Evolutionary conservation across 2,329 filamentous ascomycete genomes (phyloP).

Genomic region (Trichoderma sp.): DNA sequence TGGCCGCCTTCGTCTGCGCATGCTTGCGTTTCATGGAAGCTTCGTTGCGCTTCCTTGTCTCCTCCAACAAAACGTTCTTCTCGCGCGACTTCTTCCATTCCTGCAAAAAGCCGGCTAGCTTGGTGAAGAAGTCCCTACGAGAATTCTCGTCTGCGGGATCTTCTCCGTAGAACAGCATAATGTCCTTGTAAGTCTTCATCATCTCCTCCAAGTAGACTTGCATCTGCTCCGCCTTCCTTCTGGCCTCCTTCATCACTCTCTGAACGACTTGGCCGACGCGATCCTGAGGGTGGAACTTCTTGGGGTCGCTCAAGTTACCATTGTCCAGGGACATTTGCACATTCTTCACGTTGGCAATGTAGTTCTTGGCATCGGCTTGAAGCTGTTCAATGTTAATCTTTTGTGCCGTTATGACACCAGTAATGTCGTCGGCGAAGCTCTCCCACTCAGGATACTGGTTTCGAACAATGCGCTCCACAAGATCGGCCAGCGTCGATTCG

Average conservation of each 20-base stretch:
- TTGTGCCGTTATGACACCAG: conserved; percentile 71
- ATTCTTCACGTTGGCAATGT: conserved; percentile 93
- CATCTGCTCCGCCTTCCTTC: conserved; percentile 95
- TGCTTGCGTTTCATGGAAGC: conserved; percentile 89
- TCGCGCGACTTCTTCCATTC: conserved; percentile 97
- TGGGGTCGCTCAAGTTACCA: conserved; percentile 91
- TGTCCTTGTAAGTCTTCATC: conserved; percentile 86
- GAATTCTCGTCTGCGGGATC: conserved; percentile 88
- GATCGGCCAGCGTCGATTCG: conserved; percentile 89
- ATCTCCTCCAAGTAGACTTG: conserved; percentile 91
- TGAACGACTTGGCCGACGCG: conserved; percentile 89
- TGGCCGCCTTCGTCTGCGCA: conserved; percentile 59
- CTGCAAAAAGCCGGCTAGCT: conserved; percentile 81
- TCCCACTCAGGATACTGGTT: conserved; percentile 98
- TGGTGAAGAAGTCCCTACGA: conserved; percentile 91
- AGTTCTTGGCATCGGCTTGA: conserved; percentile 79
- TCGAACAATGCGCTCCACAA: conserved; percentile 93
- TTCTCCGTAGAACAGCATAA: conserved; percentile 95
- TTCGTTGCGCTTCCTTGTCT: conserved; percentile 80
- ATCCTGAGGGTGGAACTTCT: conserved; percentile 97
- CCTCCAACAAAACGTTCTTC: conserved; percentile 84
- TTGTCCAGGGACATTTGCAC: conserved; percentile 88
- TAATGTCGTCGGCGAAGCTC: conserved; percentile 79
- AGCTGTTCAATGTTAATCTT: conserved; percentile 96
- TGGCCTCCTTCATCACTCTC: conserved; percentile 91